A percentile compares a stretch with the other conserved stretches of the same genome.
Conservation (phyloP, 305 asterid species). For the Fraxinus paxiana region DNA sequence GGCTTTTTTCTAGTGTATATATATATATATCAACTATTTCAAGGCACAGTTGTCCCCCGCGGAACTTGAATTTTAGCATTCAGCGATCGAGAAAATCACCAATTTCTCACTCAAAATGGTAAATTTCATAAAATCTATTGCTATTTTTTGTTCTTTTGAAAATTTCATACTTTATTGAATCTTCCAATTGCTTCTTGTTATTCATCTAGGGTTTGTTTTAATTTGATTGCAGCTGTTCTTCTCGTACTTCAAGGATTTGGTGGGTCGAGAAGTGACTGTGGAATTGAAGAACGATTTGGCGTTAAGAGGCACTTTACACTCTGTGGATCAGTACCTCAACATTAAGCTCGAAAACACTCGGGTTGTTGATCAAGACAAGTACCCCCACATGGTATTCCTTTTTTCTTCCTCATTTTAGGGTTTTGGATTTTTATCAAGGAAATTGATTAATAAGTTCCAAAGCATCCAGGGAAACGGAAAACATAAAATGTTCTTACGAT, state of each 20-base stretch:
- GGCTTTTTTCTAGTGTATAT: background rate
- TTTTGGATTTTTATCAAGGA: slow-evolving; percentile 7
- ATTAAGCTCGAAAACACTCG: slow-evolving; percentile 91
- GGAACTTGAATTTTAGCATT: background rate
- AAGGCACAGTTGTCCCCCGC: background rate
- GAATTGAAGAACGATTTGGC: slow-evolving; percentile 96
- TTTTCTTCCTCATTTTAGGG: slow-evolving; percentile 7
- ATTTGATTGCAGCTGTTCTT: slow-evolving; percentile 67
- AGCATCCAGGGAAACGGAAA: background rate
- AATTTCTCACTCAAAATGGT: background rate
- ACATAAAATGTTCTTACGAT: background rate
- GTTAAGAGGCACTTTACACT: slow-evolving; percentile 81
- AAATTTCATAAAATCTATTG: background rate
- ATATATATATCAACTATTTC: background rate
- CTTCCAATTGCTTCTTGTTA: background rate
- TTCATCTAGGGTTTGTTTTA: slow-evolving; percentile 13
- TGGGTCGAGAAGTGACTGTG: slow-evolving; percentile 93
- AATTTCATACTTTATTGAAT: background rate
- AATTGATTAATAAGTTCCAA: background rate
- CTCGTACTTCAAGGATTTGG: slow-evolving; percentile 96
- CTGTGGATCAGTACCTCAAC: slow-evolving; percentile 96
- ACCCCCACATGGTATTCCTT: slow-evolving; percentile 78
- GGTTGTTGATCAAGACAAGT: slow-evolving; percentile 94
- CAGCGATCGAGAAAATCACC: background rate
- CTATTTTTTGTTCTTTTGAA: background rate